A percentile compares a stretch with the other conserved stretches of the same genome.
Evolutionary conservation across 495 filamentous ascomycete species (phyloP).

Genomic region (Penicillium subrubescens): DNA sequence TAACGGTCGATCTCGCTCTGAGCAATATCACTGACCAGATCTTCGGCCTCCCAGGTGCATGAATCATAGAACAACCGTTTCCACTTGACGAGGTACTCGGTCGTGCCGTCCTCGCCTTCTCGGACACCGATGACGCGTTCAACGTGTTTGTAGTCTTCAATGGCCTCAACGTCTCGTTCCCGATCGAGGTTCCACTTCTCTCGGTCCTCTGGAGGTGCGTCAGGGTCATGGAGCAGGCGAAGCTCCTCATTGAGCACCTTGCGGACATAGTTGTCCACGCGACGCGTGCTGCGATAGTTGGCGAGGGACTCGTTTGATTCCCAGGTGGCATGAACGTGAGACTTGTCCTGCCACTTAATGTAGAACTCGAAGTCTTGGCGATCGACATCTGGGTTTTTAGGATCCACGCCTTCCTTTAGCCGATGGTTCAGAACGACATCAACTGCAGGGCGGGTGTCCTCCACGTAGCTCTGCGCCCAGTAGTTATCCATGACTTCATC

Average conservation of each 20-base stretch:
- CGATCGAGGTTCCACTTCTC: slow-evolving; percentile 91
- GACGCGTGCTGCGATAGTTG: slow-evolving; percentile 73
- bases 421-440: slow-evolving; percentile 88
- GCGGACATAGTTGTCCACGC: slow-evolving; percentile 90
- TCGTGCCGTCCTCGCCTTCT: slow-evolving; percentile 67
- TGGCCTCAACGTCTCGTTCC: slow-evolving; percentile 79
- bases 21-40: slow-evolving; percentile 71
- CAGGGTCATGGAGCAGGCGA: slow-evolving; percentile 66
- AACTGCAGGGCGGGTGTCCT: slow-evolving; percentile 76
- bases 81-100: slow-evolving; percentile 93
- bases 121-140: slow-evolving; percentile 87
- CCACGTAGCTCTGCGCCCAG: slow-evolving; percentile 63
- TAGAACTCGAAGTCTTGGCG: slow-evolving; percentile 89
- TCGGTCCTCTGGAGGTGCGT: slow-evolving; percentile 77
- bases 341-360: slow-evolving; percentile 97
- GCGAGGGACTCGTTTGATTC: slow-evolving; percentile 71
- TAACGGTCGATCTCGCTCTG: slow-evolving; percentile 90
- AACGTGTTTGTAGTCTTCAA: slow-evolving; percentile 83
- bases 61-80: slow-evolving; percentile 82
- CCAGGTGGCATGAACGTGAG: slow-evolving; percentile 95
- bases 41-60: slow-evolving; percentile 89
- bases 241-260: slow-evolving; percentile 77
- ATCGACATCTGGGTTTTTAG: slow-evolving; percentile 53
- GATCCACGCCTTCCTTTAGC: slow-evolving; percentile 66
- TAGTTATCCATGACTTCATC: slow-evolving; percentile 58